These are phyloP conservation scores for Talaromyces thailandensis DNA, from an alignment of 495 filamentous ascomycete genomes.

Conservation along the genomic window DNA sequence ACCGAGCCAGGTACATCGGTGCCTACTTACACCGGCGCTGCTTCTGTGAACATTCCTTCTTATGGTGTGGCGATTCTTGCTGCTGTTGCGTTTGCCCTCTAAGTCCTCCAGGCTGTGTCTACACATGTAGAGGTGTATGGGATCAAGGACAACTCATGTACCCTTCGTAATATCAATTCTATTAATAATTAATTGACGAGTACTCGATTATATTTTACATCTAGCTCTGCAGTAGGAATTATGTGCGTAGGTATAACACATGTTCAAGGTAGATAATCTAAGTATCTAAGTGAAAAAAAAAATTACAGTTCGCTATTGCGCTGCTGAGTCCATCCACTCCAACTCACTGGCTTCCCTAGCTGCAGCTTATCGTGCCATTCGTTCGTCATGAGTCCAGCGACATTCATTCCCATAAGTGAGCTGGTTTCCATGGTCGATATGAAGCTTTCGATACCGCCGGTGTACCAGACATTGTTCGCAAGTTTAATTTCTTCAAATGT, in stretches of 20 bases:
- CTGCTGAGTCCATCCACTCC: not conserved
- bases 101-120: not conserved
- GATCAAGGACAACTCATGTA: not conserved
- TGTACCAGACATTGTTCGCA: slow-evolving; percentile 67
- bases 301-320: slow-evolving; percentile 1
- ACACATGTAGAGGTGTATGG: not conserved
- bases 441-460: slow-evolving; percentile 86
- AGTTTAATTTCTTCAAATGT: slow-evolving; percentile 80
- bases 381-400: slow-evolving; percentile 69
- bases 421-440: slow-evolving; percentile 99
- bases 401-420: slow-evolving; percentile 89
- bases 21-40: not conserved
- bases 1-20: not conserved
- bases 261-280: not conserved
- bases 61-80: not conserved
- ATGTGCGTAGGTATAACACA: not conserved
- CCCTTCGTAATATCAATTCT: not conserved
- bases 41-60: not conserved
- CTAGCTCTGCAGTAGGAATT: too few species aligned
- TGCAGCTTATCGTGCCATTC: slow-evolving; percentile 33
- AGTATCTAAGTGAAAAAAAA: not conserved
- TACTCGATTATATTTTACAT: too few species aligned
- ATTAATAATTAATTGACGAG: not conserved
- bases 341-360: not conserved
- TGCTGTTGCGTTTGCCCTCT: not conserved